Evolutionary conservation across 306 rosid species (phyloP).

Genomic region (Myrica gale): DNA sequence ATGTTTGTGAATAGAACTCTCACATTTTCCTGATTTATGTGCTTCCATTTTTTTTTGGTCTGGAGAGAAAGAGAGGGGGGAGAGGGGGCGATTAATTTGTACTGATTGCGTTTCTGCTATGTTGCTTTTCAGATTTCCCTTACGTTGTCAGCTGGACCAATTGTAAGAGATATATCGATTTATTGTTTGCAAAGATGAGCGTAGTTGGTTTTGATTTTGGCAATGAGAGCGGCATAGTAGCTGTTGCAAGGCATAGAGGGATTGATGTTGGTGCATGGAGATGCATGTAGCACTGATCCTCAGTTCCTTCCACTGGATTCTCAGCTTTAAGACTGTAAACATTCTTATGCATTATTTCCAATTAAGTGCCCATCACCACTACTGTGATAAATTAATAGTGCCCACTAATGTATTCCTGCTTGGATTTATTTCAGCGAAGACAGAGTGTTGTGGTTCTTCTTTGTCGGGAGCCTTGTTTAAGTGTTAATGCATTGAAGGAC

Average conservation of each 20-base stretch:
- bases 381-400: too few species aligned
- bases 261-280: conserved; percentile 57
- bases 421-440: conserved; percentile 97
- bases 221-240: conserved; percentile 91
- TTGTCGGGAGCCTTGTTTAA: conserved; percentile 97
- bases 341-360: too few species aligned
- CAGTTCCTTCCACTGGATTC: too few species aligned
- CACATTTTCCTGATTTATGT: too few species aligned
- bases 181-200: conserved; percentile 57
- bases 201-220: conserved; percentile 98
- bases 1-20: too few species aligned
- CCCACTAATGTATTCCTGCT: conserved; percentile 98
- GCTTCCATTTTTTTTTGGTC: too few species aligned
- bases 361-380: too few species aligned
- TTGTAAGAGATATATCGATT: neutral
- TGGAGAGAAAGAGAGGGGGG: neutral
- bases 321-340: too few species aligned
- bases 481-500: conserved; percentile 99
- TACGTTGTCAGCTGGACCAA: neutral
- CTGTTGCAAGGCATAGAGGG: conserved; percentile 94
- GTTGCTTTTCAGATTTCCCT: conserved; percentile 16
- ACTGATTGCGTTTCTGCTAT: neutral
- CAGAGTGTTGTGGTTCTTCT: conserved; percentile 99
- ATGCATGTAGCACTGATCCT: too few species aligned
- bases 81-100: neutral